These are phyloP conservation scores for Ustilago vetiveriae DNA, from an alignment of 1,284 basidiomycete genomes.

Conservation along the genomic window DNA sequence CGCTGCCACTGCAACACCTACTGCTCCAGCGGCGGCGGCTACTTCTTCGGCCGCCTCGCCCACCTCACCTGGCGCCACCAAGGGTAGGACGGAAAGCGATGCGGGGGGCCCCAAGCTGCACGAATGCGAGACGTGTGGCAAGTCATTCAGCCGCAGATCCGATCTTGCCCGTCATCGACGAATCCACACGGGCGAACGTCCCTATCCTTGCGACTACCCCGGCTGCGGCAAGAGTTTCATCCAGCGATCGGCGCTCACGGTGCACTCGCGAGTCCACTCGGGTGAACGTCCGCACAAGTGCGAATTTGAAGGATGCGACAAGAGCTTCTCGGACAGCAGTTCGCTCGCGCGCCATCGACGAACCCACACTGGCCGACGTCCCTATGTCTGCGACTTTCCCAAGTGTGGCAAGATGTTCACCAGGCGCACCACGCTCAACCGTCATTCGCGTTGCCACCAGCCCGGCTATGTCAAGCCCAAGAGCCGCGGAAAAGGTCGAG, in stretches of 20 bases:
- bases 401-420: constrained; percentile 66
- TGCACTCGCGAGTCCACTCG: constrained; percentile 84
- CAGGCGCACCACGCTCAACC: constrained; percentile 66
- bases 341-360: constrained; percentile 75
- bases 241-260: constrained; percentile 75
- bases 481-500: constrained; percentile 47
- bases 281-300: constrained; percentile 88
- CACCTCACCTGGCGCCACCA: constrained; percentile 27
- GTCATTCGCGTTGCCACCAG: constrained; percentile 62
- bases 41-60: constrained; percentile 30
- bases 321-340: constrained; percentile 72
- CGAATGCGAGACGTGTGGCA: constrained; percentile 63
- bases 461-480: constrained; percentile 58
- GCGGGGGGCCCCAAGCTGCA: constrained; percentile 66
- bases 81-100: constrained; percentile 58
- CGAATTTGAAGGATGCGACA: constrained; percentile 72
- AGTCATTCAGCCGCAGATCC: constrained; percentile 64
- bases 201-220: constrained; percentile 73
- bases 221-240: constrained; percentile 68
- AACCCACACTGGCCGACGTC: constrained; percentile 73
- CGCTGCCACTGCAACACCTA: constrained; percentile 12
- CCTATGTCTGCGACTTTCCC: constrained; percentile 66
- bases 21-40: constrained; percentile 2
- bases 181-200: constrained; percentile 88
- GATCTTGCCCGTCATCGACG: constrained; percentile 74